Percentiles rank a stretch among this genome's conserved stretches.
Evolutionary conservation across 495 filamentous ascomycete genomes (phyloP).

Genomic region (Penicillium waksmanii): DNA sequence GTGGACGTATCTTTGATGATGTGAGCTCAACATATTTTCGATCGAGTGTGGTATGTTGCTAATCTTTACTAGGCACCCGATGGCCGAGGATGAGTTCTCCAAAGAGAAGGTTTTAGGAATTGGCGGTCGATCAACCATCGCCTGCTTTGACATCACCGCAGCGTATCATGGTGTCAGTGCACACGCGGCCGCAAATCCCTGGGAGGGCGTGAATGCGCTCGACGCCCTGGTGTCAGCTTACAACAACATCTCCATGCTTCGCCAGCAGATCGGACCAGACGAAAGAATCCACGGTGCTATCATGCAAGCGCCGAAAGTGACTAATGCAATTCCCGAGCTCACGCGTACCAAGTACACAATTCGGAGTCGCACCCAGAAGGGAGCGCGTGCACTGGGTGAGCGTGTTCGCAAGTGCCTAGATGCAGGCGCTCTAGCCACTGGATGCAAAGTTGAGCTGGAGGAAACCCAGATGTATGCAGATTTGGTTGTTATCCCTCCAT

Average conservation of each 20-base stretch:
- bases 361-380: constrained; percentile 47
- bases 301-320: constrained; percentile 58
- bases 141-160: constrained; percentile 40
- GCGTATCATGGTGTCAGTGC: constrained; percentile 40
- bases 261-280: constrained; percentile 65
- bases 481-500: constrained; percentile 47
- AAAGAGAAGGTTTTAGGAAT: constrained; percentile 29
- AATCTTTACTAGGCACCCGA: constrained; percentile 31
- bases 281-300: constrained; percentile 64
- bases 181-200: constrained; percentile 66
- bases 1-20: constrained; percentile 70
- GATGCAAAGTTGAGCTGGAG: constrained; percentile 55
- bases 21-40: constrained; percentile 34
- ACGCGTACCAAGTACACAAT: constrained; percentile 57
- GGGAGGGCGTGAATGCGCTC: constrained; percentile 66
- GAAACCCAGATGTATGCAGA: constrained; percentile 61
- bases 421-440: constrained; percentile 63
- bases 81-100: constrained; percentile 31
- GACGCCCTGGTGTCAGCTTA: constrained; percentile 67
- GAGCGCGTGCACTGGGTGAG: constrained; percentile 48
- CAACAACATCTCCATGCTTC: constrained; percentile 61
- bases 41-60: background rate
- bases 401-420: constrained; percentile 64
- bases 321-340: constrained; percentile 65
- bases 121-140: constrained; percentile 42